Base-by-base conservation (phyloP, 2,329 filamentous ascomycete species). In the Colletotrichum tofieldiae region DNA sequence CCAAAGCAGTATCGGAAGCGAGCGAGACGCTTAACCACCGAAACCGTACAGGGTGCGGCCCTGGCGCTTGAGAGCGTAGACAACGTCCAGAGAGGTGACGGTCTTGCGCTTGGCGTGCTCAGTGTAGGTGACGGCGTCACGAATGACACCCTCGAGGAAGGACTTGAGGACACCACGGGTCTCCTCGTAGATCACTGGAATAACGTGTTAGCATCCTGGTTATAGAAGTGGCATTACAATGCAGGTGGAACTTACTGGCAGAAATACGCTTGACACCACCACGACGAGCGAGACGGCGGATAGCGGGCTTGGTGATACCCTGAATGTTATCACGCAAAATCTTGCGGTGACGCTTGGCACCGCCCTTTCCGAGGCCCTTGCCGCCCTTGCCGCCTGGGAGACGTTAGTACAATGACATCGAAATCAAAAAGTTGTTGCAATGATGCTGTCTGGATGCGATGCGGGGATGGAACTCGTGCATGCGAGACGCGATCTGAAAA, bases 261-360 rank as follows among this genome's bases (percentile, higher is more conserved):
- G 95, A 98, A 82, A 98, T 98, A 97, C 95, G 95, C 94, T 98
- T 98, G 91, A 98, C 95, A 95, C 95, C 95, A 86, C 95, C 95
- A 96, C 95, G 95, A 88, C 95, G 95, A 77, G 95, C 95, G 84
- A 98, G 95, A 97, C 95, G 95, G 82, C 95, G 93, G 87, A 98
- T 98, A 81, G 95, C 95, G 81, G 95, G 95, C 93, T 98, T 98
- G 83, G 95, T 98, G 84, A 98, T 98, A 88, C 95, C 95, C 89
- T 98, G 95, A 84, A 98, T 98, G 93, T 98, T 98, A 93, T 98
- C 95, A 87, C 95, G 94, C 86, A 98, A 91, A 90, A 98, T 98
- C 94, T 98, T 98, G 83, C 96, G 93, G 89, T 98, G 95, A 87
- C 95, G 95, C 93, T 98, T 98, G 87, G 96, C 96, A 86, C 95